Base-by-base conservation (phyloP, 164 flowering plant genomes). In the Protea cynaroides region DNA sequence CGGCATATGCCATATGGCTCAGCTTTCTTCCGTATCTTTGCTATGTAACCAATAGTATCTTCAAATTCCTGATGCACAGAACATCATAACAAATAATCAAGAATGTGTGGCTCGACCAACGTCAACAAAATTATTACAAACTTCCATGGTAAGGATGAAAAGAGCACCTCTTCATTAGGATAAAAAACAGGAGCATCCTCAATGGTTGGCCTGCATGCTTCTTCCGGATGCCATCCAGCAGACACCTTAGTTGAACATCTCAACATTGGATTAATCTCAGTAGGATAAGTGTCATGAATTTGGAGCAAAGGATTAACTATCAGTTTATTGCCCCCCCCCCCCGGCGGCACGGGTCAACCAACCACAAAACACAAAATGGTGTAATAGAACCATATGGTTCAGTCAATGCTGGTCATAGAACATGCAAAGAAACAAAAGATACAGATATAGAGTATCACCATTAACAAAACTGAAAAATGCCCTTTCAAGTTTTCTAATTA, bases 1-100 rank as follows among this genome's bases (percentile, higher is more conserved):
- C 89, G 85, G 71, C 96, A 91, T 65, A 91, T 91, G n/a, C 97
- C 97, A 76, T 81, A 86, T 23, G 82, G 64, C 73, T 84, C 87
- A 34, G 92, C 97, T 70, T 68, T 58, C 47, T 71, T 62, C 8
- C 86, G 87, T 43, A 91, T 83, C 62, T 79, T 86, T 52, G 81
- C 80, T 63, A 91, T 81, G 75, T 87, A 91, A 59, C 75, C 78
- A 18, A 91, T 75, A 25, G 97, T 79, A 72, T 91, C 93, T 76
- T 82, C 75, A 80, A 91, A 91, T 67, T 91, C 97, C 97, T 91
- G 65, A 59, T 25, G 13, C 36, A 12, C 15, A 56, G 49, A 68
- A 22, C 25, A 60, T 52, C 59, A 60, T n/a, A 43, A 49, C 22
- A 52, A 44, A 49, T 21, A 61, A 7, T 8, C 18, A 44, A 7